Evolutionary conservation across 805 yeast genomes (phyloP).

Genomic region (Kazachstania martiniae): DNA sequence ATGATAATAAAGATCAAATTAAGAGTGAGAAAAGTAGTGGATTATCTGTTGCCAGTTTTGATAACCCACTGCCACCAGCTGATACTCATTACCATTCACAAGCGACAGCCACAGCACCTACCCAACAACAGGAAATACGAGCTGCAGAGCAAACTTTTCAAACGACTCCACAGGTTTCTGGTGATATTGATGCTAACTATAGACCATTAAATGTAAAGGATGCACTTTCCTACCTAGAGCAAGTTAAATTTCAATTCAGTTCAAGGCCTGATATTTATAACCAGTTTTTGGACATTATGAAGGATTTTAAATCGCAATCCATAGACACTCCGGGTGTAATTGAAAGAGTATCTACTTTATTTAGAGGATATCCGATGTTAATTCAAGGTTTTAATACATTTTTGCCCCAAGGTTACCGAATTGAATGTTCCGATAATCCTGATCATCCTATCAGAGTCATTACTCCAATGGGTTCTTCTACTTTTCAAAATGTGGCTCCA

Average conservation of each 20-base stretch:
- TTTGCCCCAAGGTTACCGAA: conserved; percentile 90
- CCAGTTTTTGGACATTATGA: conserved; percentile 94
- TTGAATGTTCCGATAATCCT: conserved; percentile 84
- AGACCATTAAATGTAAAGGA: conserved; percentile 91
- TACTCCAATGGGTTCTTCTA: conserved; percentile 77
- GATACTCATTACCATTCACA: not conserved
- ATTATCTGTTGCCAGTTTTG: conserved; percentile 23
- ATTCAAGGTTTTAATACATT: conserved; percentile 97
- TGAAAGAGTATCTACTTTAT: conserved; percentile 82
- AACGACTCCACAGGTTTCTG: too few relatives aligned
- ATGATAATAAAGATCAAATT: not conserved
- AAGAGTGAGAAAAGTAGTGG: conserved; percentile 9
- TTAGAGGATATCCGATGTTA: conserved; percentile 85
- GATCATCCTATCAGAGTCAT: conserved; percentile 89
- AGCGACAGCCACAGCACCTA: conserved; percentile 1
- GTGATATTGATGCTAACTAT: conserved; percentile 35
- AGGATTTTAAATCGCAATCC: conserved; percentile 91
- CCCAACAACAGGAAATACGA: conserved; percentile 6
- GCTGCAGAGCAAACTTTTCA: conserved; percentile 7
- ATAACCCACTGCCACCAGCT: conserved; percentile 19
- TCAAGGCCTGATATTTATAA: conserved; percentile 93
- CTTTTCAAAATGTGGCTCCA: conserved; percentile 1
- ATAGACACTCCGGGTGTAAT: conserved; percentile 98
- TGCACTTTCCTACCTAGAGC: conserved; percentile 90
- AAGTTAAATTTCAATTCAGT: conserved; percentile 86